Percentiles rank a stretch among this genome's conserved stretches.
These are phyloP conservation scores for Talaromyces sp. DNA, from an alignment of 2,329 filamentous ascomycete genomes.

Conservation along the genomic window DNA sequence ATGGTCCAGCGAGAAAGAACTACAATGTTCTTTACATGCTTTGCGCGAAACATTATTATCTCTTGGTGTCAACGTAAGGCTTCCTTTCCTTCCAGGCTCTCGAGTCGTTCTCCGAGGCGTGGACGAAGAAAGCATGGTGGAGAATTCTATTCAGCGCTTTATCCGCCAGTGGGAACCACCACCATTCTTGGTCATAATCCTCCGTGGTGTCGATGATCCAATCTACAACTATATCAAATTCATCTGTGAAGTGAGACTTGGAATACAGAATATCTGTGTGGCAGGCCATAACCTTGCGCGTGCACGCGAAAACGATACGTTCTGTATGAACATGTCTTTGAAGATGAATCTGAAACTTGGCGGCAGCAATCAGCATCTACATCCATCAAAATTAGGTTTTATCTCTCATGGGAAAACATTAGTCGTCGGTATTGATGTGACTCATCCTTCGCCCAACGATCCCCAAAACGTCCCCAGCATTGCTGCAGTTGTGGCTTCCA, in stretches of 20 bases:
- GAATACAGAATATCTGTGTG: constrained; percentile 65
- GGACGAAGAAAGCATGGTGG: too few species aligned
- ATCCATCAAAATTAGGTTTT: constrained; percentile 49
- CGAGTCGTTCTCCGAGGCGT: too few species aligned
- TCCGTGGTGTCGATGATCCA: too few species aligned
- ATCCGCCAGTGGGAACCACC: too few species aligned
- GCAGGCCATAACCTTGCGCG: constrained; percentile 47
- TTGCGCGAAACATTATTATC: too few species aligned
- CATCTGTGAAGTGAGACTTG: constrained; percentile 62
- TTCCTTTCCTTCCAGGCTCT: too few species aligned
- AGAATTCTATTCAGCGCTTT: too few species aligned
- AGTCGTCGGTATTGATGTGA: constrained; percentile 83
- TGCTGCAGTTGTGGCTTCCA: constrained; percentile 72
- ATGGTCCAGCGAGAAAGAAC: background rate
- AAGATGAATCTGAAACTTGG: constrained; percentile 80
- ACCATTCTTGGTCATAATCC: constrained; percentile 1
- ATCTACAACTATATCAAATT: constrained; percentile 48
- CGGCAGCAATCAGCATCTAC: constrained; percentile 64
- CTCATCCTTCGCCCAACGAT: constrained; percentile 70
- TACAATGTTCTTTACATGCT: too few species aligned
- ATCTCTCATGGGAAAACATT: constrained; percentile 67
- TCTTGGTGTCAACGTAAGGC: too few species aligned
- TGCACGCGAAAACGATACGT: constrained; percentile 39
- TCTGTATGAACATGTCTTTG: constrained; percentile 64
- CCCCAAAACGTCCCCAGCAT: constrained; percentile 62